Evolutionary conservation across 2,329 filamentous ascomycete genomes (phyloP).

Genomic region (Fusarium fujikuroi): DNA sequence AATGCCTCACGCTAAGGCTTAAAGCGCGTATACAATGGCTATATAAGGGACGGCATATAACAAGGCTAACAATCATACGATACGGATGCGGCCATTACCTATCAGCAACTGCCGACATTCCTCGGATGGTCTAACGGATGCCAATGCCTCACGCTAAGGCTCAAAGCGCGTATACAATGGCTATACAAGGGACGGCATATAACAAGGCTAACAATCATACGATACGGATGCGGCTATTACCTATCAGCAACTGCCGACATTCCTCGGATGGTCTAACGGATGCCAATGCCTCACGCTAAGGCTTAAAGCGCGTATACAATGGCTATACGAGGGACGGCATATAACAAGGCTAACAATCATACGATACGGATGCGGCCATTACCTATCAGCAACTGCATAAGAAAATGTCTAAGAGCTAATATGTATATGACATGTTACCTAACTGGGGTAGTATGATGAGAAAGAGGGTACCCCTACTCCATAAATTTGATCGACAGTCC

Average conservation of each 20-base stretch:
- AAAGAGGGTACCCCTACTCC: too few species aligned
- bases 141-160: too few species aligned
- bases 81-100: too few species aligned
- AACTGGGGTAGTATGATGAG: not conserved
- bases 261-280: too few species aligned
- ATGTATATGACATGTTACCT: not conserved
- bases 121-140: too few species aligned
- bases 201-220: not conserved
- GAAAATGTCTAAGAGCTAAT: not conserved
- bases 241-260: accelerated
- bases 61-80: not conserved
- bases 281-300: too few species aligned
- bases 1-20: too few species aligned
- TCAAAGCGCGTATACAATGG: too few species aligned
- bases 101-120: too few species aligned
- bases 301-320: too few species aligned
- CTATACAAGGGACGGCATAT: too few species aligned
- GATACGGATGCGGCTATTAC: accelerated
- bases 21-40: not conserved
- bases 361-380: accelerated
- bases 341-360: not conserved
- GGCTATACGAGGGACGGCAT: too few species aligned
- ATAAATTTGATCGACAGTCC: not conserved
- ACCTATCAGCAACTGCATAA: accelerated
- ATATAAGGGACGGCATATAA: not conserved